phyloP scores from a whole-genome alignment of 192 early-diverging fungal species.

The Podila horticola region DNA sequence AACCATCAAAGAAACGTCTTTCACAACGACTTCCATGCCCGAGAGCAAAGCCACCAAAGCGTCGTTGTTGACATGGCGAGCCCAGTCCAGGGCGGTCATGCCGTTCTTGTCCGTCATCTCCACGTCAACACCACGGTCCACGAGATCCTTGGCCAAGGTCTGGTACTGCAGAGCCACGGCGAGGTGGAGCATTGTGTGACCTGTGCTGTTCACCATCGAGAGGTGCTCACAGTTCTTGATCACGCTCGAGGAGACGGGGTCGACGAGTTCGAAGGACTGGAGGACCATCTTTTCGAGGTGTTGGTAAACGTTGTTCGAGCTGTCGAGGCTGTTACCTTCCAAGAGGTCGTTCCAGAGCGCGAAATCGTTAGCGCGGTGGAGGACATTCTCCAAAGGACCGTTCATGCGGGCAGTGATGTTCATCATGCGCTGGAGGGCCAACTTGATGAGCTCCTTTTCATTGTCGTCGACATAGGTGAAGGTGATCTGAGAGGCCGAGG shows the following conservation, averaged over 20 bases:
- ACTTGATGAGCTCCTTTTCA: conserved; percentile 46
- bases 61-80: conserved; percentile 9
- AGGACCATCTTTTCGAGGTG: conserved; percentile 47
- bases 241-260: conserved; percentile 1
- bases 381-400: conserved; percentile 30
- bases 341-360: conserved; percentile 41
- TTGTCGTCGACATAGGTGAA: conserved; percentile 49
- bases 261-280: conserved; percentile 37
- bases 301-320: conserved; percentile 1
- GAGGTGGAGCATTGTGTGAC: conserved; percentile 75
- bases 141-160: conserved; percentile 55
- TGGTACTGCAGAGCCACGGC: conserved; percentile 64
- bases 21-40: neutral
- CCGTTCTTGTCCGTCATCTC: conserved; percentile 67
- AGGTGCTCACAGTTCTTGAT: conserved; percentile 19
- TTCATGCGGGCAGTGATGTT: conserved; percentile 35
- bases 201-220: conserved; percentile 36
- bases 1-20: neutral
- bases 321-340: neutral
- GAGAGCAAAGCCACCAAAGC: conserved; percentile 13
- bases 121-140: conserved; percentile 54
- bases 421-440: conserved; percentile 49
- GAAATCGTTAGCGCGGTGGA: conserved; percentile 37
- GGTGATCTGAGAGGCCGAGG: conserved; percentile 12
- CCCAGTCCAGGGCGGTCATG: conserved; percentile 54